These are phyloP conservation scores for Aureobasidium sp. DNA, from an alignment of 2,329 filamentous ascomycete genomes.

Conservation along the genomic window DNA sequence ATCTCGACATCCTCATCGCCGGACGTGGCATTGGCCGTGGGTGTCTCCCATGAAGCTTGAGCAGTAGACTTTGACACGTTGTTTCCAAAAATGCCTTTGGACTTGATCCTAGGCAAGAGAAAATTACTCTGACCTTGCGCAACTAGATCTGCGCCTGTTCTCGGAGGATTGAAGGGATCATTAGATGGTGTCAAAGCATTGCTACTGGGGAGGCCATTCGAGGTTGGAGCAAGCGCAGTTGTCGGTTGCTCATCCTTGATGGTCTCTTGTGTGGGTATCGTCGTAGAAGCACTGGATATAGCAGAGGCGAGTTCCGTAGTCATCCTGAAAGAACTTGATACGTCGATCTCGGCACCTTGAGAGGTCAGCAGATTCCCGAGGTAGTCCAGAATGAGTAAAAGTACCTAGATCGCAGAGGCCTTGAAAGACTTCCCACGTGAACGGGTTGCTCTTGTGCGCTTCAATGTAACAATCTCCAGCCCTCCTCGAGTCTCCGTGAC, in stretches of 20 bases:
- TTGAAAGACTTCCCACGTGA: constrained; percentile 97
- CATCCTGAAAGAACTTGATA: constrained; percentile 79
- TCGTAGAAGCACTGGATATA: constrained; percentile 30
- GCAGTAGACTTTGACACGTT: constrained; percentile 1
- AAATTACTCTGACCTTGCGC: constrained; percentile 15
- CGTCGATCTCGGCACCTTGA: constrained; percentile 67
- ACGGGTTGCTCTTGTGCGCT: constrained; percentile 80
- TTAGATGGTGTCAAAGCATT: constrained; percentile 30
- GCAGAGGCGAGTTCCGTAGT: constrained; percentile 55
- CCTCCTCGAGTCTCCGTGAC: constrained; percentile 70
- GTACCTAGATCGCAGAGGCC: constrained; percentile 72
- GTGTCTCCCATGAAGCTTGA: constrained; percentile 36
- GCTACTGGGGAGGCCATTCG: constrained; percentile 23
- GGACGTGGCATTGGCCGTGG: constrained; percentile 36
- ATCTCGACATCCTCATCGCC: constrained; percentile 39
- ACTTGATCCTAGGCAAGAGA: constrained; percentile 18
- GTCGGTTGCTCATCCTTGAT: constrained; percentile 27
- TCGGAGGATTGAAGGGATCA: constrained; percentile 39
- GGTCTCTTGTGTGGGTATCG: constrained; percentile 21
- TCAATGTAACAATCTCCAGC: constrained; percentile 84
- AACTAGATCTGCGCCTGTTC: constrained; percentile 8
- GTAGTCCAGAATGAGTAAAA: neutral
- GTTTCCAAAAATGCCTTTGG: constrained; percentile 18
- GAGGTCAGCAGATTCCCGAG: constrained; percentile 10
- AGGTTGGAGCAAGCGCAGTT: constrained; percentile 21